Evolutionary conservation across 352 stramenopile species (phyloP).

Genomic region (Phytophthora pisi): DNA sequence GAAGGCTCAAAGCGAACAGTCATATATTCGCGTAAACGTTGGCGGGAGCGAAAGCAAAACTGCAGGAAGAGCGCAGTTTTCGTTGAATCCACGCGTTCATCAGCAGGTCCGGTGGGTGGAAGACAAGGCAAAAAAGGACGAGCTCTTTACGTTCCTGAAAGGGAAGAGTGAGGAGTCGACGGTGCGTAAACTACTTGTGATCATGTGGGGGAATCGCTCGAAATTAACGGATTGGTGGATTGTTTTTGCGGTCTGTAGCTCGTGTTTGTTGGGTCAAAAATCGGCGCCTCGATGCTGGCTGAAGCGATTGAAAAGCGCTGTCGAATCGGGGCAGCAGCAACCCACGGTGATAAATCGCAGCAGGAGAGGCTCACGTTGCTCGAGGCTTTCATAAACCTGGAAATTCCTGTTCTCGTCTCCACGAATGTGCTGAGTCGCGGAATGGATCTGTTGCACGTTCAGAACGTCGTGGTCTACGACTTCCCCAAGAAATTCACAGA

Average conservation of each 20-base stretch:
- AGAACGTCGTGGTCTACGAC: slow-evolving; percentile 80
- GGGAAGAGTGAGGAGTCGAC: slow-evolving; percentile 45
- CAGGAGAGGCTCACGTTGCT: slow-evolving; percentile 54
- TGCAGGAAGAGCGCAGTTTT: slow-evolving; percentile 4
- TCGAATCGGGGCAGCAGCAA: slow-evolving; percentile 39
- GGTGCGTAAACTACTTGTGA: slow-evolving; percentile 33
- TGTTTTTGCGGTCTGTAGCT: slow-evolving; percentile 42
- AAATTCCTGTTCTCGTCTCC: slow-evolving; percentile 57
- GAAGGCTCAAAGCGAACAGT: slow-evolving; percentile 9
- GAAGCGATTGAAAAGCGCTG: slow-evolving; percentile 54
- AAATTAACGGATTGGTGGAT: not conserved
- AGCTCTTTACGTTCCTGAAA: slow-evolving; percentile 52
- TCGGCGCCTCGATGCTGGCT: slow-evolving; percentile 66
- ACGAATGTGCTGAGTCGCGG: slow-evolving; percentile 78
- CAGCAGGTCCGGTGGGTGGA: slow-evolving; percentile 58
- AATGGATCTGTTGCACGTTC: slow-evolving; percentile 68
- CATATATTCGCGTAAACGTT: slow-evolving; percentile 47
- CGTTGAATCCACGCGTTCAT: slow-evolving; percentile 38
- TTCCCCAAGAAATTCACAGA: slow-evolving; percentile 60
- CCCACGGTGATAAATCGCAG: slow-evolving; percentile 74
- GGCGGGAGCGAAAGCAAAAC: slow-evolving; percentile 9
- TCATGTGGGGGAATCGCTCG: not conserved
- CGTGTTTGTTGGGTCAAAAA: slow-evolving; percentile 75
- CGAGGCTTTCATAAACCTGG: slow-evolving; percentile 63
- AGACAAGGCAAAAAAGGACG: slow-evolving; percentile 66